phyloP scores from a whole-genome alignment of 495 filamentous ascomycete species.

The Jackrogersella minutella region DNA sequence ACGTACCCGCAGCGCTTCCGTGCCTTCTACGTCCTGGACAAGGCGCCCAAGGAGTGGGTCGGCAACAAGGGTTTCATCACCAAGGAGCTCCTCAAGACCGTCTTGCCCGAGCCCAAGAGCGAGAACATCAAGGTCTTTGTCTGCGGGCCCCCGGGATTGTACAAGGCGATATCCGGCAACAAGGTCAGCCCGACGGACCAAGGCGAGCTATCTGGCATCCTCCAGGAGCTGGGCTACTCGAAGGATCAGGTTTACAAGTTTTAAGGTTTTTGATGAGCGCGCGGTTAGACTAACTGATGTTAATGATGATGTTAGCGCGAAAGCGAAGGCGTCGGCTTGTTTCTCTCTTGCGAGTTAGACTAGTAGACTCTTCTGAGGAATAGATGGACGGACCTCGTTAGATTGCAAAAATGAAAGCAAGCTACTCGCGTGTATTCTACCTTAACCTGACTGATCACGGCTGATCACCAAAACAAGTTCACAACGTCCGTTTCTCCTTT shows the following conservation, averaged over 20 bases:
- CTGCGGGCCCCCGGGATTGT: slow-evolving; percentile 90
- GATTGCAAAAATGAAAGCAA: background rate
- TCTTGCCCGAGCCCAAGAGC: slow-evolving; percentile 85
- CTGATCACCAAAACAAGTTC: background rate
- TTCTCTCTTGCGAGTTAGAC: slow-evolving; percentile 1
- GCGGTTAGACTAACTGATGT: background rate
- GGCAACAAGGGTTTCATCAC: slow-evolving; percentile 78
- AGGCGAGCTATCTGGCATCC: slow-evolving; percentile 82
- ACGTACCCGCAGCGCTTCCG: slow-evolving; percentile 92
- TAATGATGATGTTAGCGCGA: slow-evolving; percentile 1
- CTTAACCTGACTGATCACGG: slow-evolving; percentile 1
- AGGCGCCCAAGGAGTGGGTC: slow-evolving; percentile 81
- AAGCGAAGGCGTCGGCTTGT: slow-evolving; percentile 2
- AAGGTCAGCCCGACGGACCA: slow-evolving; percentile 93
- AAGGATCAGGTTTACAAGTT: slow-evolving; percentile 99
- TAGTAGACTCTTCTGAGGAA: slow-evolving; percentile 10
- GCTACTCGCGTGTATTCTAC: slow-evolving; percentile 9
- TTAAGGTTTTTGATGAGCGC: slow-evolving; percentile 47
- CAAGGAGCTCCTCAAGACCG: slow-evolving; percentile 91
- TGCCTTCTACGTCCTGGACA: slow-evolving; percentile 88
- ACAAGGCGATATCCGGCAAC: slow-evolving; percentile 86
- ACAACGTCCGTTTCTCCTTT: background rate
- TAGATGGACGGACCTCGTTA: slow-evolving; percentile 3
- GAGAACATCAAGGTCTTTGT: slow-evolving; percentile 93
- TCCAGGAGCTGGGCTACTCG: slow-evolving; percentile 90